Percentiles rank a stretch among this genome's conserved stretches.
Evolutionary conservation across 2,329 filamentous ascomycete species (phyloP).

Genomic region (Fusarium sp.): DNA sequence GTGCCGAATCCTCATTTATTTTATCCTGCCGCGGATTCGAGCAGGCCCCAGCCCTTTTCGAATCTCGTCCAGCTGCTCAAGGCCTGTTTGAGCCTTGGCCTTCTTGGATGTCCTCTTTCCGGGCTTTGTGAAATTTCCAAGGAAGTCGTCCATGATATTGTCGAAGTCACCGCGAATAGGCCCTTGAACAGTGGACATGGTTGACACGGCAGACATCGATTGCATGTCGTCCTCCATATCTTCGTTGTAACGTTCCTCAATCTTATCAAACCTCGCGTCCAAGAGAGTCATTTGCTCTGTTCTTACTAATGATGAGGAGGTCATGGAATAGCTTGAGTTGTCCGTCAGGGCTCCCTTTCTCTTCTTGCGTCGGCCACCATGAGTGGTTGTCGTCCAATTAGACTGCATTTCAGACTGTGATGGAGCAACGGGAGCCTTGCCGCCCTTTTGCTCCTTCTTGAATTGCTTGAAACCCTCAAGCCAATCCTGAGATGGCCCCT

Average conservation of each 20-base stretch:
- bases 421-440: conserved; percentile 56
- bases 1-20: conserved; percentile 19
- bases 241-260: conserved; percentile 80
- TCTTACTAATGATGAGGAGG: conserved; percentile 84
- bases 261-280: conserved; percentile 90
- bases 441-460: conserved; percentile 79
- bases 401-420: conserved; percentile 75
- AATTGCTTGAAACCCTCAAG: conserved; percentile 93
- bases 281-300: conserved; percentile 89
- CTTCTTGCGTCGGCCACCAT: conserved; percentile 89
- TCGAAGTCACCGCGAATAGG: conserved; percentile 84
- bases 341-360: conserved; percentile 93
- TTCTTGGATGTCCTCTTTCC: conserved; percentile 84
- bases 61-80: conserved; percentile 93
- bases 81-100: conserved; percentile 81
- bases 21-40: conserved; percentile 60
- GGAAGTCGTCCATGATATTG: conserved; percentile 91
- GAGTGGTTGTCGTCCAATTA: conserved; percentile 79
- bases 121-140: conserved; percentile 77
- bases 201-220: conserved; percentile 72
- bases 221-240: conserved; percentile 63
- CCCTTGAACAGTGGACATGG: conserved; percentile 75
- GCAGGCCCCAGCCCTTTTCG: conserved; percentile 83
- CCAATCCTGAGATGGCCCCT: conserved; percentile 82
- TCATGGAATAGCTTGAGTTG: conserved; percentile 91